Evolutionary conservation across 2,329 filamentous ascomycete genomes (phyloP), one percentile per base, ranked within the genome.

Genomic region (Mariannaea sp.): DNA sequence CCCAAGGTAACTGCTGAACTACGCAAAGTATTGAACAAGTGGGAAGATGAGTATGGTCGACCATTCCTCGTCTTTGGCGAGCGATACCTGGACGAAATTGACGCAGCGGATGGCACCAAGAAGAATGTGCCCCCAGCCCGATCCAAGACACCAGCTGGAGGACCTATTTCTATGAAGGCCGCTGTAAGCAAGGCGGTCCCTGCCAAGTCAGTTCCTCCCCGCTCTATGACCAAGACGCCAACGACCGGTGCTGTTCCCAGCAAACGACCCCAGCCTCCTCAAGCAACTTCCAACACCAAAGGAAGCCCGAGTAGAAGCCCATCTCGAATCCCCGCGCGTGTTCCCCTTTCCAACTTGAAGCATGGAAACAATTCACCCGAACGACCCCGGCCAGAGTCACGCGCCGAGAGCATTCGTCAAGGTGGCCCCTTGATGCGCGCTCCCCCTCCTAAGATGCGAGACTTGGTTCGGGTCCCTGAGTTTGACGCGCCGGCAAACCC

Each of bases 31-130:
- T 80, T 99, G 22, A 89, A 93, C 69, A 77, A 81, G 39, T 99
- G 91, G 86, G 94, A 99, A 70, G 88, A 96, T 47, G 94, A 97
- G 68, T 97, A 93, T 70, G 93, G 92, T 3, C 85, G 92, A 9
- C 90, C 92, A 3, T 99, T 99, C 78, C 78, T 95, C 39, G 92
- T 99, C 12, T 91, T 94, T 61, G 94, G 94, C 24, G 89, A 96
- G 68, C 83, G 90, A 60, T 99, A 97, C 68, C 80, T 99, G 29
- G 92, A 97, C 59, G 83, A 88, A 53, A 75, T 97, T n/a, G 88
- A 91, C 44, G 80, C 79, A 9, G 79, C 80, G 13, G 82, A 85
- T 4, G 50, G 26, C 10, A 14, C 80, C 9, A 83, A 77, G 60
- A 81, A 82, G 58, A 80, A 78, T 9, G 79, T 83, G 12, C 85